phyloP scores from a whole-genome alignment of 306 rosid species.

The Trifolium pratense region DNA sequence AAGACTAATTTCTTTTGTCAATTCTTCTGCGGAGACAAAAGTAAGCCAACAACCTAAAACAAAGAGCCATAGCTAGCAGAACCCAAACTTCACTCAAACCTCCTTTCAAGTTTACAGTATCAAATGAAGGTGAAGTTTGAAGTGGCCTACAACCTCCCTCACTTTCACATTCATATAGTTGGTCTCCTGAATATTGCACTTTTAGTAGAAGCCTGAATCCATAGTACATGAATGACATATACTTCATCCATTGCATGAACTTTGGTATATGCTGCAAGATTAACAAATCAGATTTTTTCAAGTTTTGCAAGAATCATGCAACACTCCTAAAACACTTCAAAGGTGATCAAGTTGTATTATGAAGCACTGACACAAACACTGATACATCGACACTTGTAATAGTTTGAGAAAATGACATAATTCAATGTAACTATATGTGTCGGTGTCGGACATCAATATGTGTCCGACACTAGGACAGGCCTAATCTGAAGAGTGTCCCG shows the following conservation, averaged over 20 bases:
- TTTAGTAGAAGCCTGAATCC: conserved; percentile 88
- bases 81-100: conserved; percentile 80
- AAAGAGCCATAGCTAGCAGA: conserved; percentile 75
- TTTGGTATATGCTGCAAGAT: conserved; percentile 85
- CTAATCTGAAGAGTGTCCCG: no score
- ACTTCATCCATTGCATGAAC: conserved; percentile 90
- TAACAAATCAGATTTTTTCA: background rate
- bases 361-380: no score
- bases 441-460: no score
- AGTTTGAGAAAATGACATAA: no score
- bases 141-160: conserved; percentile 68
- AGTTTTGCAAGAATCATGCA: background rate
- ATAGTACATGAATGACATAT: conserved; percentile 83
- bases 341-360: no score
- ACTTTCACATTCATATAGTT: conserved; percentile 77
- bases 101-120: conserved; percentile 75
- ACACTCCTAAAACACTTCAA: no score
- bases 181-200: conserved; percentile 86
- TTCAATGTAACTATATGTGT: no score
- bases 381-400: no score
- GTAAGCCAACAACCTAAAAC: conserved; percentile 72
- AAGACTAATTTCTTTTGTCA: conserved; percentile 43
- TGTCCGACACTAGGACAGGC: no score
- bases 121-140: conserved; percentile 89
- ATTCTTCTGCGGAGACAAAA: conserved; percentile 68